Percentiles rank a stretch among this genome's conserved stretches.
Evolutionary conservation across 164 flowering plant species (phyloP).

Genomic region (Kalanchoe fedtschenkoi): DNA sequence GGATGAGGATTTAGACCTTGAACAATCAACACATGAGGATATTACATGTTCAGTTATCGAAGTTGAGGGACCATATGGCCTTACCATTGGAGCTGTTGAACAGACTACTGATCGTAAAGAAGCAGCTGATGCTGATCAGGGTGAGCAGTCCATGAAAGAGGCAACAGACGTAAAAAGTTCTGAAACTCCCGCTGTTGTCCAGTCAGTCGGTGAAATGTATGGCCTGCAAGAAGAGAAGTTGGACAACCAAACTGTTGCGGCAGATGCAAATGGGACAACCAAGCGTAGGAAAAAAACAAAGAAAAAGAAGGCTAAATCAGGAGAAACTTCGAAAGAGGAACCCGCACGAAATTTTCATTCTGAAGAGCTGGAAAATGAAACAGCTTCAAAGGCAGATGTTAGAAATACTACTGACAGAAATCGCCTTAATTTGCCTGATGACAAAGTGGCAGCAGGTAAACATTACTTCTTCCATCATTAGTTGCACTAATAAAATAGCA

Average conservation of each 20-base stretch:
- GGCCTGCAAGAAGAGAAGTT: background rate
- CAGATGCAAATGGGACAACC: background rate
- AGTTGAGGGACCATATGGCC: slow-evolving; percentile 2
- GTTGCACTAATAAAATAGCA: no score
- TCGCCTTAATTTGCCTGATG: slow-evolving; percentile 13
- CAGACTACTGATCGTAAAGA: background rate
- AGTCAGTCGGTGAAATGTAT: background rate
- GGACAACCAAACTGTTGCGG: background rate
- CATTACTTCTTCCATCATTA: background rate
- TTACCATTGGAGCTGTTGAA: background rate
- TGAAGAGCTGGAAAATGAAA: background rate
- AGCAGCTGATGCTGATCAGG: background rate
- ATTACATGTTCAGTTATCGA: background rate
- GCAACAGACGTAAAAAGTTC: background rate
- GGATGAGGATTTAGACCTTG: background rate
- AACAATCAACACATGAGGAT: background rate
- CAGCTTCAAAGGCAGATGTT: slow-evolving; percentile 10
- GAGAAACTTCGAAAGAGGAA: background rate
- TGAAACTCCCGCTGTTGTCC: background rate
- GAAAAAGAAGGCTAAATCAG: background rate
- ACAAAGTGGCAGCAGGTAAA: background rate
- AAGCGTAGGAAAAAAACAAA: background rate
- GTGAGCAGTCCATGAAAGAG: background rate
- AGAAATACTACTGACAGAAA: slow-evolving; percentile 20
- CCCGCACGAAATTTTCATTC: background rate